Evolutionary conservation across 805 yeast genomes (phyloP).

Genomic region (Blastobotrys peoriensis): DNA sequence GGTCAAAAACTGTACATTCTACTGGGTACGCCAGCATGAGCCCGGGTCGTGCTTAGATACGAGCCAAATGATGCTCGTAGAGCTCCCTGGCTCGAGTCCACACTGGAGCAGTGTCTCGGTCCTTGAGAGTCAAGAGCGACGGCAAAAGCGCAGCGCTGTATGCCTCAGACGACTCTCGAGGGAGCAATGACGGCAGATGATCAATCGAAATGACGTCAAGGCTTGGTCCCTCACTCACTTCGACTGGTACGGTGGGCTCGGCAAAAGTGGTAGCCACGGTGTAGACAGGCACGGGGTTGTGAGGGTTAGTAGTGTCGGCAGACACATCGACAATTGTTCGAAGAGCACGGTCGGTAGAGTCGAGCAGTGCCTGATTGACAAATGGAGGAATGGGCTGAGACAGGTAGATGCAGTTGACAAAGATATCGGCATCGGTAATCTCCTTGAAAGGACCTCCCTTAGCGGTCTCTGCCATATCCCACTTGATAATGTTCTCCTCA

Average conservation of each 20-base stretch:
- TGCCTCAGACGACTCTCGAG: conserved; percentile 95
- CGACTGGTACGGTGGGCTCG: conserved; percentile 84
- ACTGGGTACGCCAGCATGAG: no score
- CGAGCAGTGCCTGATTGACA: conserved; percentile 61
- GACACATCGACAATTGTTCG: conserved; percentile 95
- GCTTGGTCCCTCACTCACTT: conserved; percentile 73
- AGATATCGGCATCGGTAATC: conserved; percentile 79
- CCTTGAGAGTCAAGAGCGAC: conserved; percentile 74
- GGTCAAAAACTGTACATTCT: no score
- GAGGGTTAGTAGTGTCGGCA: conserved; percentile 98
- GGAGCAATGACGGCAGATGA: conserved; percentile 90
- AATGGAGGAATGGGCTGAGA: conserved; percentile 94
- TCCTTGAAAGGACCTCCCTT: conserved; percentile 96
- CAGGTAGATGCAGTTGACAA: conserved; percentile 92
- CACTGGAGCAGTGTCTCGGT: conserved; percentile 77
- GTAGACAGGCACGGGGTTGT: conserved; percentile 96
- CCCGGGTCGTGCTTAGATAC: no score
- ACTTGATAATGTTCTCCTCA: conserved; percentile 70
- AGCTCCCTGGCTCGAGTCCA: conserved; percentile 86
- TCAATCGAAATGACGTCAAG: conserved; percentile 91
- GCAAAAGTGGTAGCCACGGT: conserved; percentile 82
- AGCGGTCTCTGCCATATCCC: conserved; percentile 98
- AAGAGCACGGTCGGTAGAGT: conserved; percentile 62
- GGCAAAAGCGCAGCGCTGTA: conserved; percentile 87
- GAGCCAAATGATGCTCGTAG: conserved; percentile 77